Base-by-base conservation (phyloP, 2,329 filamentous ascomycete species). In the Sarocladium oryzae region DNA sequence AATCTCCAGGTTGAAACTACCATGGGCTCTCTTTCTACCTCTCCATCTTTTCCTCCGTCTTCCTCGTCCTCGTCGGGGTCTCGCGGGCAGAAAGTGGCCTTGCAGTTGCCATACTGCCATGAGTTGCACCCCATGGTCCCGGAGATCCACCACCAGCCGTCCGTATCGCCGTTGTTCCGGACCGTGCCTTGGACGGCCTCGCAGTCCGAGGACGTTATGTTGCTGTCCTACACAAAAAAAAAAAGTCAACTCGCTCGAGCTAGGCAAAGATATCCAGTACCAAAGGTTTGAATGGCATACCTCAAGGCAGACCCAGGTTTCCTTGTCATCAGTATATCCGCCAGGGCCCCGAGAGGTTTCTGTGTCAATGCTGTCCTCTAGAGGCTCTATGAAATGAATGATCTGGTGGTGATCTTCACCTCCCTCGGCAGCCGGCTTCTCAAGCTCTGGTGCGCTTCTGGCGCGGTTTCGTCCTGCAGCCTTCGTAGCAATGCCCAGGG, bases 51-150 rank as follows among this genome's bases (percentile, higher is more conserved):
- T 4, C 8, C 9, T n/a, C 21, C 16, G 13, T 9, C 40, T 9
- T 28, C 23, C 7, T 48, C 21, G 10, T 33, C 16, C 15, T 33
- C 18, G 15, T 24, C 26, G 4, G 28, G 10, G 21, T 33, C 28
- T 20, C 4, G n/a, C 4, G 43, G 43, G 26, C 43, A 48, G 28
- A 48, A 48, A 4, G 26, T 48, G 15, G 43, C 43, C 16, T 48
- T 48, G 43, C 43, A 48, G 43, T 33, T 48, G 43, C 21, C 26
- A n/a, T 48, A 18, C 43, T 32, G 43, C 43, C 43, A 48, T 23
- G 43, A 48, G 16, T 48, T 48, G 43, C 43, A 48, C 26, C 43
- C 43, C n/a, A 21, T 21, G 7, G 26, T 7, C n/a, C 5, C 4
- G 4, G 43, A 18, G 16, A 48, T 33, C 11, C n/a, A 18, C 43